Base-by-base conservation (phyloP, 1,139 yeast genomes). In the Sugiyamaella pinicola region DNA sequence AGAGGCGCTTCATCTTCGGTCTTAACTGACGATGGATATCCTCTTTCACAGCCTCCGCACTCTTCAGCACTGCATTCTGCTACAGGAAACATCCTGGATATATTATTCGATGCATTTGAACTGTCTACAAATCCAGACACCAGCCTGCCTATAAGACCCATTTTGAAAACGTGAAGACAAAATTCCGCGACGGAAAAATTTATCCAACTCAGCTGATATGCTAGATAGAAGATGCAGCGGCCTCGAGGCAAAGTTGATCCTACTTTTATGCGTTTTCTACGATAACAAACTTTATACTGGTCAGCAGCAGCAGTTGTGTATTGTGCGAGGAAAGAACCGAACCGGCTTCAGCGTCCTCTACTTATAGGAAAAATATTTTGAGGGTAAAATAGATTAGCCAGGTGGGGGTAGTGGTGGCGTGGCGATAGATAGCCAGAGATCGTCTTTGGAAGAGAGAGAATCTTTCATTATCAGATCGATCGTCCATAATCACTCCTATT, bases 11-110 rank as follows among this genome's bases (percentile, higher is more conserved):
- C 80, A 8, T 70, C 69, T 7, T 83, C 84, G 33, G 85, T 71
- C 56, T 77, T 77, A 56, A 88, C 70, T 6, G 84, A 77, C 17
- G 73, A 61, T 1, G 95, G 93, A 64, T 73, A 88, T 52, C 73
- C 73, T 3, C 55, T 54, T 12, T 50, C 55, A 28, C 63, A 55
- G 0, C 57, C 55, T 17, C 55, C 63, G 45, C 68, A 64, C 42
- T 63, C 69, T 49, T 62, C 60, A 29, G 68, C 63, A 8, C 55
- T 50, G 47, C 70, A 66, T 10, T 58, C 57, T 1, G 69, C 63
- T 1, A 64, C 44, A 4, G 55, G 54, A 28, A 63, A 55, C 12
- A 35, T 39, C 15, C 54, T 45, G 22, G 55, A 41, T 17, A 62
- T 56, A 21, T 57, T 53, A 22, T 48, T 8, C 1, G 31, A 41